Percentiles rank a stretch among this genome's conserved stretches.
Conservation (phyloP, 2,329 filamentous ascomycete species). For the Ophiostoma angusticollis region DNA sequence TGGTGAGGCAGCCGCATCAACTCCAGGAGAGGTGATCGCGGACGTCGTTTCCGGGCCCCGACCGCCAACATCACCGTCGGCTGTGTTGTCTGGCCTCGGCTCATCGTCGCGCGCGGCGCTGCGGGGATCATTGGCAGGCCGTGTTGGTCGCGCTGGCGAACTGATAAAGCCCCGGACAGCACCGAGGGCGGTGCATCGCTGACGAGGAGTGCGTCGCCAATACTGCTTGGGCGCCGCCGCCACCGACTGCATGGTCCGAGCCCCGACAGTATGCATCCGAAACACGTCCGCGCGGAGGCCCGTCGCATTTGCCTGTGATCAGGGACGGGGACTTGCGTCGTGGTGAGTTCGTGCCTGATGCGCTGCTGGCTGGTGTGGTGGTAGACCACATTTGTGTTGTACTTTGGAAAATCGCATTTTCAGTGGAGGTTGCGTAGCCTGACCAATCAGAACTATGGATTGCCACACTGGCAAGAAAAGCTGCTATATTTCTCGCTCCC, state of each 20-base stretch:
- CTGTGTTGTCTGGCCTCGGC: not conserved
- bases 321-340: not conserved
- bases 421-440: no score
- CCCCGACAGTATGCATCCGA: slow-evolving; percentile 19
- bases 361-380: not conserved
- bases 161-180: slow-evolving; percentile 3
- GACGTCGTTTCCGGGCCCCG: not conserved
- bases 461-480: no score
- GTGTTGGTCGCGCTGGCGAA: slow-evolving; percentile 1
- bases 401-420: no score
- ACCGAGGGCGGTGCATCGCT: not conserved
- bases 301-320: no score
- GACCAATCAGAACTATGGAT: not conserved
- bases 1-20: no score
- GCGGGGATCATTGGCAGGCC: slow-evolving; percentile 8
- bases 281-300: slow-evolving; percentile 1
- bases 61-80: not conserved
- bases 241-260: slow-evolving; percentile 15
- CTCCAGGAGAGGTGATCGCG: no score
- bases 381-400: no score
- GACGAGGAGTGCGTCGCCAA: not conserved
- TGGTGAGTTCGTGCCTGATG: not conserved
- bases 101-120: slow-evolving; percentile 2
- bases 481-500: no score
- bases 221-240: slow-evolving; percentile 5